A percentile compares a stretch with the other conserved stretches of the same genome.
phyloP scores from a whole-genome alignment of 805 yeast species.

The Teunomyces atbi region DNA sequence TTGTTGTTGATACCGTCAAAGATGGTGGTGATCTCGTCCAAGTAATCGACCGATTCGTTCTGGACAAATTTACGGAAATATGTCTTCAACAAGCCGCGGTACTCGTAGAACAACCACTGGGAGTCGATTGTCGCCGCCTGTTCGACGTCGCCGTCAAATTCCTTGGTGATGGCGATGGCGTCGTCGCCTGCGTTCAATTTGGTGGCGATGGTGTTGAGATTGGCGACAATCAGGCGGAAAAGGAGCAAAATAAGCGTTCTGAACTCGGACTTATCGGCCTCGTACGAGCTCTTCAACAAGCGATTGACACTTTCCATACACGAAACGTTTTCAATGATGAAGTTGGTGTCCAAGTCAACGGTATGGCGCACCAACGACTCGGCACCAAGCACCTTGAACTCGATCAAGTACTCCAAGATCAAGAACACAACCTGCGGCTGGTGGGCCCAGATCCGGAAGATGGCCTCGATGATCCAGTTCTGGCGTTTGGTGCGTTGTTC shows the following conservation, averaged over 20 bases:
- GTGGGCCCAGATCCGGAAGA: slow-evolving; percentile 43
- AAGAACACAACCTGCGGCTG: slow-evolving; percentile 46
- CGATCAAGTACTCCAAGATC: slow-evolving; percentile 42
- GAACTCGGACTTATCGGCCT: slow-evolving; percentile 13
- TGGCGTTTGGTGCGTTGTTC: slow-evolving; percentile 30
- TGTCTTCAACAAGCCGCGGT: slow-evolving; percentile 39
- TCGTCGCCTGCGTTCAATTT: slow-evolving; percentile 15
- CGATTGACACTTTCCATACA: slow-evolving; percentile 44
- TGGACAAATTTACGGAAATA: slow-evolving; percentile 31
- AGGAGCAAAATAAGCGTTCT: slow-evolving; percentile 18
- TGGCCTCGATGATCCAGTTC: slow-evolving; percentile 36
- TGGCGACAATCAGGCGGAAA: slow-evolving; percentile 26
- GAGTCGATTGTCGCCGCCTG: slow-evolving; percentile 26
- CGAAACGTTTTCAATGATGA: slow-evolving; percentile 39
- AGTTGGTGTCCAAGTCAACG: slow-evolving; percentile 26
- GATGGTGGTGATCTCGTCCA: slow-evolving; percentile 15
- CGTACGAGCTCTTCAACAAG: slow-evolving; percentile 24
- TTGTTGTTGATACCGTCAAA: slow-evolving; percentile 20
- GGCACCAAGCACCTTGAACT: slow-evolving; percentile 33
- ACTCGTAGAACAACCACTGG: slow-evolving; percentile 44
- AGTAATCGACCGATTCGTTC: slow-evolving; percentile 11
- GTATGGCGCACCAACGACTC: slow-evolving; percentile 26
- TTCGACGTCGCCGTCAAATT: slow-evolving; percentile 24
- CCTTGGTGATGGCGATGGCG: slow-evolving; percentile 24
- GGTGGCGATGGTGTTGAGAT: slow-evolving; percentile 26